Evolutionary conservation across 768 basidiomycete genomes (phyloP), one percentile per base, ranked within the genome.

Genomic region (Podaxis sp.): DNA sequence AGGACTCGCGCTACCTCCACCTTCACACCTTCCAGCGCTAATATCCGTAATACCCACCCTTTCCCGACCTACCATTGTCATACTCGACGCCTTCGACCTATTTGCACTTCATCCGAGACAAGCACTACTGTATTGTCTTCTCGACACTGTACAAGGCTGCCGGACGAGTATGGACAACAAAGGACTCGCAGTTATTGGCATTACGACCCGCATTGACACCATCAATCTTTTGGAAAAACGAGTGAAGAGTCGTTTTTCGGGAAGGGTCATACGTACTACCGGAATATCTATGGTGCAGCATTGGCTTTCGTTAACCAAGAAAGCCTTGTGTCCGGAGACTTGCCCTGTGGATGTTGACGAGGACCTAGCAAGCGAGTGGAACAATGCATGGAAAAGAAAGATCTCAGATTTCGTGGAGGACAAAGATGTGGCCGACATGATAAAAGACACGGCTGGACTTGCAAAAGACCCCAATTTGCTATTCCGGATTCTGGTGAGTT

Each of bases 231-330:
- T 99, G 17, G 97, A 99, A 73, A 99, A 99, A 73, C 84, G 97
- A 49, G 97, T 99, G 55, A 97, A 99, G 75, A 97, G 95, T 66
- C 86, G 97, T 2, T 99, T 99, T 76, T 98, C 96, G 1, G 94
- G 95, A 36, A 82, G 97, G 60, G 91, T 94, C 68, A 80, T 96
- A 60, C 85, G 93, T 52, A 88, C 93, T 5, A 82, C 86, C 0
- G 84, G 90, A 13, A 86, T 88, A 2, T 69, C 76, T 4, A 77
- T 76, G 8, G 63, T 87, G 0, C 73, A 77, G 3, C 75, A 75
- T 17, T 90, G 88, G 80, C 70, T 84, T 12, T 72, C 69, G 7
- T 72, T 87, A n/a, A 78, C 84, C 51, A 80, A 77, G 64, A 70
- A 68, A 1, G 70, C 84, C 4, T 72, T 96, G 2, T 74, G 67